Conservation (phyloP, 257 asterid species). For the Salvia splendens region DNA sequence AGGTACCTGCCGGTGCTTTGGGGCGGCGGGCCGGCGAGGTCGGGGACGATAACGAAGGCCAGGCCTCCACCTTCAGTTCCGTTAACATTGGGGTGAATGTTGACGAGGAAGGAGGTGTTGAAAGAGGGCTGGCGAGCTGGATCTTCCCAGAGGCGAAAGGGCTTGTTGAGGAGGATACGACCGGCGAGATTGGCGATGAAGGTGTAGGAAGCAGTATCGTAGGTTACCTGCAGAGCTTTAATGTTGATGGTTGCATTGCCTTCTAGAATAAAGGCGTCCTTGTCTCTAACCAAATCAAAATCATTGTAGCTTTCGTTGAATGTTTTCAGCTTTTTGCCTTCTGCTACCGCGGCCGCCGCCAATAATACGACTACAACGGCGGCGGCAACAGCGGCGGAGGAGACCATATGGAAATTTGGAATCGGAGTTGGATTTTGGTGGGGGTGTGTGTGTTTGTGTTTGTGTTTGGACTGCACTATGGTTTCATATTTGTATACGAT, state of each 20-base stretch:
- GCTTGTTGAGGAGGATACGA: conserved; percentile 38
- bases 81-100: conserved; percentile 33
- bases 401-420: not conserved
- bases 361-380: not conserved
- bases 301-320: not conserved
- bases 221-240: conserved; percentile 72
- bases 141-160: conserved; percentile 66
- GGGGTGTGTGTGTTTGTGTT: not conserved
- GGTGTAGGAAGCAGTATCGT: conserved; percentile 40
- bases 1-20: conserved; percentile 71
- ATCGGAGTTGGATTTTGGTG: no score
- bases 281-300: not conserved
- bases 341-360: conserved; percentile 21
- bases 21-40: conserved; percentile 31
- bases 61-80: conserved; percentile 65
- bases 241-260: conserved; percentile 42
- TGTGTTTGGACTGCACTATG: not conserved
- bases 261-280: not conserved
- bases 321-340: conserved; percentile 33
- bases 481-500: conserved; percentile 7
- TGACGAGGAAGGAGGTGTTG: conserved; percentile 70
- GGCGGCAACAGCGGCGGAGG: conserved; percentile 29
- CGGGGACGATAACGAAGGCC: conserved; percentile 65
- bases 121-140: conserved; percentile 49
- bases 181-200: conserved; percentile 43